Base-by-base conservation (phyloP, 345 rosid species). In the Murraya paniculata region DNA sequence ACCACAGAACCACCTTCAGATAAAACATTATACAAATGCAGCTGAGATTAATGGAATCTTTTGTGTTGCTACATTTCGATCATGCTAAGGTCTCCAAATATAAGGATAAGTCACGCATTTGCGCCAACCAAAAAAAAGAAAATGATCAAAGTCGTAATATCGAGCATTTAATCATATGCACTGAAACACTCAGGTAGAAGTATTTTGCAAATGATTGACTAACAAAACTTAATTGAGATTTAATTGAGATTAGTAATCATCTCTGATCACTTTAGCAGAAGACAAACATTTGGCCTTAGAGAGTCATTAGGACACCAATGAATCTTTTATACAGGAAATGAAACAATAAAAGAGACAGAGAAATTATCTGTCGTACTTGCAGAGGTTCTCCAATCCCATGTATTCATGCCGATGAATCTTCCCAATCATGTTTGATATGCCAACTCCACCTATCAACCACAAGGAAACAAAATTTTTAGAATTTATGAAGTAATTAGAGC, bases 361-460 rank as follows among this genome's bases (percentile, higher is more conserved):
- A 7, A 36, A 16, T 65, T 80, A 83, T 13, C 50, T 53, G 0
- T 68, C 65, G 59, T 84, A 86, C 45, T 60, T 79, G 83, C 91
- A 88, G 58, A 88, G 88, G 78, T 86, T 85, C 74, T 86, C 89
- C 53, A 88, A 86, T 80, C 91, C 88, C 91, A 88, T 88, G 77
- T 88, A 88, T 16, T 88, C 84, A 3, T 81, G 68, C 5, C 6
- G 70, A 38, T 78, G 36, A 6, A 86, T 78, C 86, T 85, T 84
- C 48, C 27, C 61, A 1, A 85, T 60, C 87, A 83, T 86, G 85
- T 86, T 85, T 7, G 84, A 39, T 78, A 88, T 75, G 58, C 89
- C 89, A 53, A 88, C 89, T 30, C 91, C 91, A 27, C 91, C 91
- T 88, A 57, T 64, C 7, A 76, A 36, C 64, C 5, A 64, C 14